These are phyloP conservation scores for Tolypocladium cylindrosporum DNA, from an alignment of 2,329 filamentous ascomycete genomes.

Conservation along the genomic window DNA sequence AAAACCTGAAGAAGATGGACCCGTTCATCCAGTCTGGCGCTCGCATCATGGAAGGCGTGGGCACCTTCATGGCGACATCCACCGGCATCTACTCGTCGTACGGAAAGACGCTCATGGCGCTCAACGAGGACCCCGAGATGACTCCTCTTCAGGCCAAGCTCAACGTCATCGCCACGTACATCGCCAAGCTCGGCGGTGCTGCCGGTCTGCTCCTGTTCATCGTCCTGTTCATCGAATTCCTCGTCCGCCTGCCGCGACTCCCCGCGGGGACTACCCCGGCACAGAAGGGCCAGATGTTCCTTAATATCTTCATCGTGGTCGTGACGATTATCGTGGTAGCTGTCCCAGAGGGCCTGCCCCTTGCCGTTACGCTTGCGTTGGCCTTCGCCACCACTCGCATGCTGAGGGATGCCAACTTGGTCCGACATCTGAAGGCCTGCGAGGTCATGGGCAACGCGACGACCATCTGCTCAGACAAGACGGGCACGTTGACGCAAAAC, in stretches of 20 bases:
- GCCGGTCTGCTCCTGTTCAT: conserved; percentile 74
- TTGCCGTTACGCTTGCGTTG: conserved; percentile 68
- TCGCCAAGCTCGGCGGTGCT: conserved; percentile 66
- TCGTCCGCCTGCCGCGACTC: conserved; percentile 52
- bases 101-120: conserved; percentile 63
- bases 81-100: conserved; percentile 66
- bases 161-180: conserved; percentile 65
- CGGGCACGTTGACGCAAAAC: conserved; percentile 57
- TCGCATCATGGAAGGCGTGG: conserved; percentile 68
- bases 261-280: conserved; percentile 44
- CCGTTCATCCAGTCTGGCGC: conserved; percentile 79
- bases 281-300: conserved; percentile 67
- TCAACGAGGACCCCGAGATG: conserved; percentile 65
- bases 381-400: conserved; percentile 70
- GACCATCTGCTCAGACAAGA: conserved; percentile 60
- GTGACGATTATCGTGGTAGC: conserved; percentile 74
- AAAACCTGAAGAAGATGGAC: conserved; percentile 62
- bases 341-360: conserved; percentile 66
- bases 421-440: conserved; percentile 66
- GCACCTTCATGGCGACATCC: conserved; percentile 64
- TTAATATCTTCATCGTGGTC: conserved; percentile 68
- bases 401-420: conserved; percentile 68
- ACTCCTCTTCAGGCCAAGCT: conserved; percentile 70
- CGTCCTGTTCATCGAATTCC: conserved; percentile 77
- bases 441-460: conserved; percentile 77